Evolutionary conservation across 1,139 yeast genomes (phyloP), one percentile per base, ranked within the genome.

Genomic region (Taiozyma sp.): DNA sequence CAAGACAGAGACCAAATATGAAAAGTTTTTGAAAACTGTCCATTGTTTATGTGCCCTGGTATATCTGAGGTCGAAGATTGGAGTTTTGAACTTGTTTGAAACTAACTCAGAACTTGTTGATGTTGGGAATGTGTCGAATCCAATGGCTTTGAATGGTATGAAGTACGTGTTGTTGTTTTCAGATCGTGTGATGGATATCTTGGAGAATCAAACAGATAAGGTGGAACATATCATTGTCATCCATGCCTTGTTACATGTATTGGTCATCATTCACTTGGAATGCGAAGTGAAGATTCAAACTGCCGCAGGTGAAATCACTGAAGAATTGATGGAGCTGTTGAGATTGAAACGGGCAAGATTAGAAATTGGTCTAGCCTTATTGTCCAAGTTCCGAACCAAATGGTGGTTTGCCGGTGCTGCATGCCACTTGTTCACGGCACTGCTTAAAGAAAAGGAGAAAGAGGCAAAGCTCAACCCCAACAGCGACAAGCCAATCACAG

Each of bases 321-420:
- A 16, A 5, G 51, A 46, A n/a, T 2, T 47, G 24, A n/a, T 21
- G n/a, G 29, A 29, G 3, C 6, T 49, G 2, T 6, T 51, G 10
- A 14, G 29, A 11, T 19, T 35, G 24, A 51, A 49, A 24, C 26
- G n/a, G 6, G 22, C 32, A 2, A 52, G 50, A 39, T 24, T 47
- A 22, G 16, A 37, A 3, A 26, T 43, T 16, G 50, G 54, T 5
- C 11, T 52, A 4, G 22, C 26, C 7, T n/a, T 52, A 14, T 42
- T 52, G 30, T n/a, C 29, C 2, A 19, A 22, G 16, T 43, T 43
- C 21, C 43, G 43, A 19, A 10, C 26, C 7, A 49, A 46, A 35
- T 52, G 49, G 49, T 52, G 54, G 54, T 39, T 49, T 34, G 46
- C 54, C 8, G 54, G 52, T 21, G 54, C 54, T 28, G 29, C 49